Conservation (phyloP, 1,284 basidiomycete species). For the Cutaneotrichosporon mucoides region DNA sequence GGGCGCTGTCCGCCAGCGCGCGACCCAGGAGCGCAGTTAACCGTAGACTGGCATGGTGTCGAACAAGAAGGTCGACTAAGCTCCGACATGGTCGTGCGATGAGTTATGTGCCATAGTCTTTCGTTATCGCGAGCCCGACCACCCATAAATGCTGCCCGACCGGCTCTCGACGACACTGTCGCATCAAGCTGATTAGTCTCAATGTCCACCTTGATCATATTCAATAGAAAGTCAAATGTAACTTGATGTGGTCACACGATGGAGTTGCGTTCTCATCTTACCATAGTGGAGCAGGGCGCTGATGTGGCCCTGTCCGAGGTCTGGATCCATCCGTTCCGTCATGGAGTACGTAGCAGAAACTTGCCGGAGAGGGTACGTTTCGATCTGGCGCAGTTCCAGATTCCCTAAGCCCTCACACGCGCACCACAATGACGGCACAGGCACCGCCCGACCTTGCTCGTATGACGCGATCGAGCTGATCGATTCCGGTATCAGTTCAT, state of each 20-base stretch:
- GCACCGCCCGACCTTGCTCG: neutral
- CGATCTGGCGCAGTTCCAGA: neutral
- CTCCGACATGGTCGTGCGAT: neutral
- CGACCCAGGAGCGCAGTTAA: neutral
- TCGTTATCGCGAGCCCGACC: neutral
- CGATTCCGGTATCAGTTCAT: neutral
- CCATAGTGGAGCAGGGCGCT: no score
- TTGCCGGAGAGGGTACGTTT: no score
- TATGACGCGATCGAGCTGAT: no score
- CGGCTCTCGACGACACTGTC: neutral
- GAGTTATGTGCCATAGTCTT: neutral
- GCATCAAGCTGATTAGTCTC: neutral
- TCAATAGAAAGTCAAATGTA: no score
- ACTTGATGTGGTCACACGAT: neutral
- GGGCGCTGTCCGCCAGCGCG: neutral
- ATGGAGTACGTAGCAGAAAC: no score
- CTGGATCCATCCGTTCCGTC: no score
- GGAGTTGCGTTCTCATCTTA: no score
- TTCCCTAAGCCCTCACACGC: no score
- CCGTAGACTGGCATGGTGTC: constrained; percentile 55
- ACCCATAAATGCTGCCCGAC: neutral
- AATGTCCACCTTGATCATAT: neutral
- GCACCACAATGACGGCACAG: neutral
- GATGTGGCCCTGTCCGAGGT: no score
- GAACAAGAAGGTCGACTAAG: constrained; percentile 52